Percentiles rank a stretch among this genome's conserved stretches.
phyloP scores from a whole-genome alignment of 2,329 filamentous ascomycete genomes.

The Pseudogymnoascus sp. region DNA sequence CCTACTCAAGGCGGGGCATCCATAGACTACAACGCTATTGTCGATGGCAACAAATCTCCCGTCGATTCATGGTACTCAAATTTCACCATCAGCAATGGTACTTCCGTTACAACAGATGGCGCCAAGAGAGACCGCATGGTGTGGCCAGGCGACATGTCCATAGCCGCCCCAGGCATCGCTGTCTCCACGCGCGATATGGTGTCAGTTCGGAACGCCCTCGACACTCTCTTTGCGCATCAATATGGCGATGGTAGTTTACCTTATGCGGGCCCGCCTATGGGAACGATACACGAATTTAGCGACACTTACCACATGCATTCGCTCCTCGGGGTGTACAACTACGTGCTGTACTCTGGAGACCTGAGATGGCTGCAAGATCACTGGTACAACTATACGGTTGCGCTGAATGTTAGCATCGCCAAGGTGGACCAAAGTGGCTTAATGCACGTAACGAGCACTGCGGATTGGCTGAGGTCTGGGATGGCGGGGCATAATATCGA shows the following conservation, averaged over 20 bases:
- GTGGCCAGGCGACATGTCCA: constrained; percentile 57
- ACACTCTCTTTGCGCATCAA: constrained; percentile 38
- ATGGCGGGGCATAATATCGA: constrained; percentile 29
- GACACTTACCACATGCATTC: constrained; percentile 55
- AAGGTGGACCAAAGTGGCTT: constrained; percentile 36
- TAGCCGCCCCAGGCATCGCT: constrained; percentile 48
- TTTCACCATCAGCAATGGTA: constrained; percentile 30
- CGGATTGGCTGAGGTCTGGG: constrained; percentile 27
- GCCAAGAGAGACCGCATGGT: constrained; percentile 54
- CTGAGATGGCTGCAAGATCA: constrained; percentile 40
- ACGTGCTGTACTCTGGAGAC: constrained; percentile 50
- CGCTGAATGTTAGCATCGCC: constrained; percentile 39
- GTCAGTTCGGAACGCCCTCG: constrained; percentile 44
- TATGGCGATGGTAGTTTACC: constrained; percentile 38
- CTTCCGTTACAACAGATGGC: constrained; percentile 40
- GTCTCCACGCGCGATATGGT: constrained; percentile 49
- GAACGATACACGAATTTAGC: constrained; percentile 33
- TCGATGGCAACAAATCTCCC: constrained; percentile 29
- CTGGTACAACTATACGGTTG: constrained; percentile 44
- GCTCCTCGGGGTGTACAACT: constrained; percentile 53
- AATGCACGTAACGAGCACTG: constrained; percentile 42
- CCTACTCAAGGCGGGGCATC: constrained; percentile 32
- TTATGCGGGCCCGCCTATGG: constrained; percentile 43
- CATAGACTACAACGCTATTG: constrained; percentile 32
- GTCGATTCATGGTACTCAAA: constrained; percentile 31